Percentiles rank a stretch among this genome's conserved stretches.
These are phyloP conservation scores for Tolypocladium ophioglossoides DNA, from an alignment of 2,329 filamentous ascomycete species.

Conservation along the genomic window DNA sequence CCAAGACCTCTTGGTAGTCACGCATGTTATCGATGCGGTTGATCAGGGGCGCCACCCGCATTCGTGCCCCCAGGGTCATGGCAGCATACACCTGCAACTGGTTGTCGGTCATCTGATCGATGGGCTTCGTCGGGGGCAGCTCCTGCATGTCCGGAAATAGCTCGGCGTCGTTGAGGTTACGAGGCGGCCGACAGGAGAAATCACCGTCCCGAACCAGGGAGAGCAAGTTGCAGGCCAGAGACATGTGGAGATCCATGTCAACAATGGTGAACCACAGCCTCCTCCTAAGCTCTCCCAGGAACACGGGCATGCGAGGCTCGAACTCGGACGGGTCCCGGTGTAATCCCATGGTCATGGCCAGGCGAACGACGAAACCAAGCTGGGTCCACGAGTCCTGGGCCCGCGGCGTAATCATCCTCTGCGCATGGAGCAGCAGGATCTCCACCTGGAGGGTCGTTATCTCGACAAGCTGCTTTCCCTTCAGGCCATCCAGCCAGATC, in stretches of 20 bases:
- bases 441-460: constrained; percentile 43
- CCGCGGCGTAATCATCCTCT: constrained; percentile 39
- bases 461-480: constrained; percentile 41
- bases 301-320: constrained; percentile 34
- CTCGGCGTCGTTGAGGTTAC: constrained; percentile 42
- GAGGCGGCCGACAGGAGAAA: constrained; percentile 40
- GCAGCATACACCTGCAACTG: constrained; percentile 45
- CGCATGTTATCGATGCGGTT: constrained; percentile 39
- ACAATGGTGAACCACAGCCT: constrained; percentile 46
- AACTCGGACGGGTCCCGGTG: constrained; percentile 47
- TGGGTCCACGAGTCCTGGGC: constrained; percentile 43
- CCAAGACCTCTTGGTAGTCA: constrained; percentile 43
- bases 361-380: constrained; percentile 42
- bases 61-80: constrained; percentile 36
- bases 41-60: constrained; percentile 38
- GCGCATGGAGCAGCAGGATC: constrained; percentile 40
- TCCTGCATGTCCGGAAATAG: constrained; percentile 35
- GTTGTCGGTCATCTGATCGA: constrained; percentile 41
- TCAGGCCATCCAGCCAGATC: constrained; percentile 40
- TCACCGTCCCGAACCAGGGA: constrained; percentile 41
- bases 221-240: constrained; percentile 40
- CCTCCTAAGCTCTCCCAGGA: constrained; percentile 42
- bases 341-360: constrained; percentile 49
- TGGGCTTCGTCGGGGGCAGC: constrained; percentile 36
- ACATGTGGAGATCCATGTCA: constrained; percentile 45